phyloP scores from a whole-genome alignment of 345 rosid species.

The Kernera saxatilis region DNA sequence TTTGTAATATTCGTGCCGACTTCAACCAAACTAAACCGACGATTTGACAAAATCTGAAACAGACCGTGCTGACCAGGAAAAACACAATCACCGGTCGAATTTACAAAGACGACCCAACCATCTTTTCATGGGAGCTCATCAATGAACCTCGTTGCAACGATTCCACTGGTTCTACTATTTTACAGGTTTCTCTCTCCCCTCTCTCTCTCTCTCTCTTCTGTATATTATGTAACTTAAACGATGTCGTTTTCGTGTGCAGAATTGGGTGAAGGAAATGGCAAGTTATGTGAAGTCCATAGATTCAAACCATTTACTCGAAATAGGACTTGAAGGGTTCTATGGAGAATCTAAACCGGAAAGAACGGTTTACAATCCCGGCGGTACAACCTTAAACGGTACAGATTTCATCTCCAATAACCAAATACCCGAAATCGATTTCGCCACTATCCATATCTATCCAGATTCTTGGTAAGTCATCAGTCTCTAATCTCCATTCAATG shows the following conservation, averaged over 20 bases:
- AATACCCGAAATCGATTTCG: slow-evolving; percentile 53
- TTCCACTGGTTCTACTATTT: slow-evolving; percentile 36
- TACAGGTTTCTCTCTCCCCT: slow-evolving; percentile 43
- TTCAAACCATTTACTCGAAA: slow-evolving; percentile 48
- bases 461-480: slow-evolving; percentile 55
- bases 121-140: slow-evolving; percentile 92
- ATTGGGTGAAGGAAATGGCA: slow-evolving; percentile 68
- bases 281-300: slow-evolving; percentile 62
- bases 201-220: background rate
- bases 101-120: slow-evolving; percentile 71
- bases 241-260: slow-evolving; percentile 28
- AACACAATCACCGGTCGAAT: slow-evolving; percentile 60
- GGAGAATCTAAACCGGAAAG: slow-evolving; percentile 47
- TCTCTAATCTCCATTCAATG: background rate
- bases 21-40: slow-evolving; percentile 14
- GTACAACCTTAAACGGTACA: slow-evolving; percentile 34
- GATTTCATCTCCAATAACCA: slow-evolving; percentile 67
- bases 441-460: slow-evolving; percentile 70
- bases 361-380: slow-evolving; percentile 43
- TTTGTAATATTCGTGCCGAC: slow-evolving; percentile 8
- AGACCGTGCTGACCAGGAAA: slow-evolving; percentile 63
- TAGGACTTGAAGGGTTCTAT: slow-evolving; percentile 87
- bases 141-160: slow-evolving; percentile 70
- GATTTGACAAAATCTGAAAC: slow-evolving; percentile 26
- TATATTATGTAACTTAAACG: background rate